Conservation (phyloP, 148 eudicot genomes). For the Pouteria glomerata region DNA sequence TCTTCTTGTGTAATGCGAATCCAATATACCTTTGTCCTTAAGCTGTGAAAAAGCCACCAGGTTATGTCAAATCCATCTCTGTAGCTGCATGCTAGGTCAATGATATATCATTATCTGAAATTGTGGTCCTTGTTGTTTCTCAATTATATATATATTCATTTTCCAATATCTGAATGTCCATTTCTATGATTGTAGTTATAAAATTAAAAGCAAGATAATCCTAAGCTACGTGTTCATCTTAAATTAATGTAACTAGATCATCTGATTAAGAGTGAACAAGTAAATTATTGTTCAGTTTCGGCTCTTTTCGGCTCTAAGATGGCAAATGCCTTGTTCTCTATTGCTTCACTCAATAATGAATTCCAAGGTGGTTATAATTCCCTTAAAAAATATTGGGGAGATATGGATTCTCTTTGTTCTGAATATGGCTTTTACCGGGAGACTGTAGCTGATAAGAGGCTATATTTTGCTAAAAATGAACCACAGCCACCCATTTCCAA, state of each 20-base stretch:
- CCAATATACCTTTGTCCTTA: too few species aligned
- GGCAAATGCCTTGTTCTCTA: background rate
- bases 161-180: background rate
- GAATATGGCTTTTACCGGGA: constrained; percentile 1
- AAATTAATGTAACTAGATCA: background rate
- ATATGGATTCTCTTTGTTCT: background rate
- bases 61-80: too few species aligned
- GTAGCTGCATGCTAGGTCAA: too few species aligned
- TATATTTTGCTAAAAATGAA: background rate
- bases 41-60: too few species aligned
- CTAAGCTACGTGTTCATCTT: background rate
- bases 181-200: background rate
- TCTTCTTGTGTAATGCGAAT: too few species aligned
- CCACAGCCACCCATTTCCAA: background rate
- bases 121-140: too few species aligned
- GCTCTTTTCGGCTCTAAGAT: background rate
- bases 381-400: constrained; percentile 3
- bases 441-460: background rate
- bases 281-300: too few species aligned
- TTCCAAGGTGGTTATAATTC: background rate
- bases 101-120: too few species aligned
- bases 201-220: background rate
- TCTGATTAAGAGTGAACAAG: too few species aligned
- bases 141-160: too few species aligned
- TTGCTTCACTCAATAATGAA: background rate